Base-by-base conservation (phyloP, 2,329 filamentous ascomycete genomes). In the Paracoccidioides lutzii region DNA sequence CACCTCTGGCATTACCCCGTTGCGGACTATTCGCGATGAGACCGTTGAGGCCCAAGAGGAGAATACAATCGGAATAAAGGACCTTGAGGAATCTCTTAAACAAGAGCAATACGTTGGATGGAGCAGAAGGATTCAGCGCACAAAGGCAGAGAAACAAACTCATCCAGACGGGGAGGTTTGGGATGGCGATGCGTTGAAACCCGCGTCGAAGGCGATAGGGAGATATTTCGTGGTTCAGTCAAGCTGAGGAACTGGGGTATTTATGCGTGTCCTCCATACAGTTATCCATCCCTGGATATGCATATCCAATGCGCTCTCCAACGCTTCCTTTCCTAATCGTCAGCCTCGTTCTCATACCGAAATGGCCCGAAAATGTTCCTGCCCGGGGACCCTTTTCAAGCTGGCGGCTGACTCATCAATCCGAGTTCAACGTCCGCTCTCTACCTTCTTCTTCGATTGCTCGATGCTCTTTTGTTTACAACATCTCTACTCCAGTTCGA, bases 11-110 rank as follows among this genome's bases (percentile, higher is more conserved):
- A 76, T 96, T 0, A 77, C 82, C 55, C 90, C 93, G 0, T 72
- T 98, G 45, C 78, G 81, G 52, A 84, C 85, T 46, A 85, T 97
- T 56, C 82, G 88, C 54, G 91, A 97, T 67, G 90, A 76, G 58
- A 76, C 66, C n/a, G 60, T 63, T 4, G 68, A 71, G 51, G 71
- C 69, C 7, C 56, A 66, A 14, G 64, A 67, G 58, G 71, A 75
- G 56, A 66, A 63, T 43, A 72, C 67, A 4, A 69, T 76, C 57
- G 69, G 69, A 12, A 52, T 71, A 42, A 65, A 70, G 22, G 62
- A 62, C 8, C 63, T 76, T 5, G 66, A 62, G 55, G 67, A 69
- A 30, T 69, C 67, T 15, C 59, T 76, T 40, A 66, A 67, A 2
- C 67, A 69, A 55, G 74, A 76, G 60, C 64, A 66, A 44, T 67